These are phyloP conservation scores for Aspergillus brunneoviolaceus DNA, from an alignment of 2,329 filamentous ascomycete species.

Conservation along the genomic window DNA sequence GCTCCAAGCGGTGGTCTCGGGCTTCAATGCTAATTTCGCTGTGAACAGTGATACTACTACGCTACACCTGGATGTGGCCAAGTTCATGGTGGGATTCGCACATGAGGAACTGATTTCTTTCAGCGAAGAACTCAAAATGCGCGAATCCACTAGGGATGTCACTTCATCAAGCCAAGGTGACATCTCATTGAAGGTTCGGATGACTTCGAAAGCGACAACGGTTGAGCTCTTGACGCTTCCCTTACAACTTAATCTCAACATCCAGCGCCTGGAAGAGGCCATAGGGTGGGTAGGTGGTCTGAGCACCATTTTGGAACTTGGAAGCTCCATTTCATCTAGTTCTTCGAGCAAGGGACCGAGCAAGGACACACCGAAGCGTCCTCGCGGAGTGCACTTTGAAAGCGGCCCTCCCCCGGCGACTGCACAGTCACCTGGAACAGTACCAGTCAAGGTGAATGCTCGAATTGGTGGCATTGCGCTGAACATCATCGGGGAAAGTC, in stretches of 20 bases:
- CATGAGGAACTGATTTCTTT: slow-evolving; percentile 55
- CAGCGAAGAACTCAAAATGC: slow-evolving; percentile 48
- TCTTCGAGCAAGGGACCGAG: slow-evolving; percentile 51
- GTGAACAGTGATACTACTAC: slow-evolving; percentile 23
- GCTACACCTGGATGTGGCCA: slow-evolving; percentile 36
- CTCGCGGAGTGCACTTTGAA: slow-evolving; percentile 60
- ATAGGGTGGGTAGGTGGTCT: slow-evolving; percentile 87
- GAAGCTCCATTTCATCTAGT: slow-evolving; percentile 76
- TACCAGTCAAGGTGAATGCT: slow-evolving; percentile 66
- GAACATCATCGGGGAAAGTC: slow-evolving; percentile 73
- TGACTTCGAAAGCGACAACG: slow-evolving; percentile 31
- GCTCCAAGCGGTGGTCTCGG: slow-evolving; percentile 31
- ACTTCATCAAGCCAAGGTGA: slow-evolving; percentile 38
- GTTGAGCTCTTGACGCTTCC: slow-evolving; percentile 74
- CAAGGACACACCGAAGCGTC: slow-evolving; percentile 30
- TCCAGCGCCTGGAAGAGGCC: slow-evolving; percentile 80
- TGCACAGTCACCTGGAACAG: slow-evolving; percentile 14
- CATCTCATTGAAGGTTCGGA: slow-evolving; percentile 38
- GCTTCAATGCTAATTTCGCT: slow-evolving; percentile 26
- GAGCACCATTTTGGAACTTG: slow-evolving; percentile 85
- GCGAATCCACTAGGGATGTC: slow-evolving; percentile 46
- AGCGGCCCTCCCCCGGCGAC: slow-evolving; percentile 37
- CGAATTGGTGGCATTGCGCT: slow-evolving; percentile 75
- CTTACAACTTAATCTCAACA: slow-evolving; percentile 71
- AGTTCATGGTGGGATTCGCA: slow-evolving; percentile 49